phyloP scores from a whole-genome alignment of 2,329 filamentous ascomycete species.

The Epichloe bromicola region DNA sequence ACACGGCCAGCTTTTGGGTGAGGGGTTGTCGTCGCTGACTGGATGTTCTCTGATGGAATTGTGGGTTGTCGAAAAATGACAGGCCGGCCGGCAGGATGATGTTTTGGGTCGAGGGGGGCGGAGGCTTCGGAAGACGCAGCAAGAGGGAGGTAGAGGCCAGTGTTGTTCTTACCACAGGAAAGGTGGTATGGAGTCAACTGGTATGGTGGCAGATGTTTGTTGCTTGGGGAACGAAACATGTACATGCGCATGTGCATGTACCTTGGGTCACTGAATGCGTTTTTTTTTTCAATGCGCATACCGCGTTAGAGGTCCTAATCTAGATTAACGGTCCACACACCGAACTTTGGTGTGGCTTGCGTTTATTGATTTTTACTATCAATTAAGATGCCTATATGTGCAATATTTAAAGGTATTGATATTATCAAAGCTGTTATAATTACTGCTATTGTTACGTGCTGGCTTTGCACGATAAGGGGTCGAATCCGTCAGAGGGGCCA shows the following conservation, averaged over 20 bases:
- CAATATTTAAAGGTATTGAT: too few species aligned
- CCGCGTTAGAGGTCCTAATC: too few species aligned
- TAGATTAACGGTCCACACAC: too few species aligned
- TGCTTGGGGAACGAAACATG: background rate
- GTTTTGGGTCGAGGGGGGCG: background rate
- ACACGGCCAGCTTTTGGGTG: background rate
- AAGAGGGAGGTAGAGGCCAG: background rate
- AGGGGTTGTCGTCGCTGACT: background rate
- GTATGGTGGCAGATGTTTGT: background rate
- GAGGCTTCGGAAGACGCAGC: background rate
- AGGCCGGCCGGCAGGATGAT: constrained; percentile 1
- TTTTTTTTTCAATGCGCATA: too few species aligned
- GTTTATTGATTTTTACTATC: too few species aligned
- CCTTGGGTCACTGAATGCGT: background rate
- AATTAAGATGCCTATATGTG: too few species aligned
- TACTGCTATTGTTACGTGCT: too few species aligned
- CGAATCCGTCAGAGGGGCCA: too few species aligned
- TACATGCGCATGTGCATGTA: constrained; percentile 2
- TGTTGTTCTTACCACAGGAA: background rate
- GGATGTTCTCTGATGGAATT: background rate
- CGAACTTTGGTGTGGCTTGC: too few species aligned
- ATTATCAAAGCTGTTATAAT: too few species aligned
- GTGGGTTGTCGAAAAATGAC: background rate
- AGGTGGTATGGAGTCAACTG: background rate
- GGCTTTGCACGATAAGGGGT: too few species aligned